Conservation (phyloP, 495 filamentous ascomycete species). For the Cudoniella acicularis region DNA sequence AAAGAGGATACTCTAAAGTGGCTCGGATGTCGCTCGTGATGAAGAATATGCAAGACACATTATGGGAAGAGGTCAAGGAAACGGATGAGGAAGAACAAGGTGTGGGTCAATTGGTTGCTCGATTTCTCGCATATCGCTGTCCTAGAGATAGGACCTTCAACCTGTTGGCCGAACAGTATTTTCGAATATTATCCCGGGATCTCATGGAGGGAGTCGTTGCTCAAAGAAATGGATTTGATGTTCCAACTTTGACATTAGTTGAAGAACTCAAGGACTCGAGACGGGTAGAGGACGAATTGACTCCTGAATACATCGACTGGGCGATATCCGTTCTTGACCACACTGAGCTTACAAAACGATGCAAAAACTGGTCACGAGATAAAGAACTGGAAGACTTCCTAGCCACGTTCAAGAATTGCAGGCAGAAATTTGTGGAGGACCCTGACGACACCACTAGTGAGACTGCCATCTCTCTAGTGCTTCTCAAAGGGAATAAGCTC, state of each 20-base stretch:
- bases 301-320: not conserved
- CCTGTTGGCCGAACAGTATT: not conserved
- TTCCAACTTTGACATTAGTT: not conserved
- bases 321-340: not conserved
- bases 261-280: not conserved
- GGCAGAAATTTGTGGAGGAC: not conserved
- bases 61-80: not conserved
- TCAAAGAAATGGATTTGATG: not conserved
- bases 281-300: not conserved
- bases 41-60: not conserved
- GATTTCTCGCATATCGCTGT: not conserved
- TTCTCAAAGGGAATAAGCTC: not conserved
- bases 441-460: not conserved
- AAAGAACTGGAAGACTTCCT: not conserved
- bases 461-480: not conserved
- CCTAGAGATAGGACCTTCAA: not conserved
- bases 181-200: not conserved
- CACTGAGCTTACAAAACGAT: not conserved
- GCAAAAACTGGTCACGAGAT: not conserved
- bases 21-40: not conserved
- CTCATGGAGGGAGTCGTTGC: not conserved
- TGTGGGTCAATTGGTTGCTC: not conserved
- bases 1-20: not conserved
- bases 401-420: not conserved
- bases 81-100: not conserved